Conservation (phyloP, 495 filamentous ascomycete species). For the Bryoglossum gracile region DNA sequence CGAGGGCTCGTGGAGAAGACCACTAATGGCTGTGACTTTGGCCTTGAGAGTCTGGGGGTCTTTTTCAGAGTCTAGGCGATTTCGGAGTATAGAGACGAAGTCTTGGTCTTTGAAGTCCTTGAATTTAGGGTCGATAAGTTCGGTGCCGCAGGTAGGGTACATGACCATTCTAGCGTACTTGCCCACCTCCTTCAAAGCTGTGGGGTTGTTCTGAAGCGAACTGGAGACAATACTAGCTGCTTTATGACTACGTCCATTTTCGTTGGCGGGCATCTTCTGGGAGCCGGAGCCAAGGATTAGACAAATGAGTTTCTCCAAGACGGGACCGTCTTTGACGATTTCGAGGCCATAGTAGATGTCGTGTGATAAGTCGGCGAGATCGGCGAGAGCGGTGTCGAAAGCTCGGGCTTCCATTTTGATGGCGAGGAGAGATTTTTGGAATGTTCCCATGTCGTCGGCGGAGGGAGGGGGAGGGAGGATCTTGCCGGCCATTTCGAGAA, state of each 20-base stretch:
- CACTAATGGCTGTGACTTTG: constrained; percentile 33
- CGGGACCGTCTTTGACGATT: constrained; percentile 43
- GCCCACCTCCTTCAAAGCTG: constrained; percentile 43
- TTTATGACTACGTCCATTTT: constrained; percentile 23
- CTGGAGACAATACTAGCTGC: constrained; percentile 47
- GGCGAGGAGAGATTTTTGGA: constrained; percentile 17
- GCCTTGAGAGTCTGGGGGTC: constrained; percentile 30
- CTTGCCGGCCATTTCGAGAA: constrained; percentile 42
- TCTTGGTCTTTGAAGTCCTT: constrained; percentile 10
- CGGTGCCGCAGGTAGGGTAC: constrained; percentile 18
- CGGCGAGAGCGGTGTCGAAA: constrained; percentile 32
- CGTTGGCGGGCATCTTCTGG: constrained; percentile 23
- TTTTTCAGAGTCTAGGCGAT: constrained; percentile 22
- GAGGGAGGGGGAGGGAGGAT: constrained; percentile 33
- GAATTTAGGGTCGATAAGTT: neutral
- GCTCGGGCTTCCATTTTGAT: constrained; percentile 16
- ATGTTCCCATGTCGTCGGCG: constrained; percentile 17
- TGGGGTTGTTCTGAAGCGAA: constrained; percentile 56
- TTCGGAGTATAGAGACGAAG: constrained; percentile 26
- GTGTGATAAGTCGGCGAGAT: constrained; percentile 52
- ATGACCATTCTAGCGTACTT: constrained; percentile 32
- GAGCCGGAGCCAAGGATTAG: constrained; percentile 16
- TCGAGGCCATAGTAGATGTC: constrained; percentile 65
- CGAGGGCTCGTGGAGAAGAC: constrained; percentile 34
- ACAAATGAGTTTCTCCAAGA: constrained; percentile 36